Evolutionary conservation across 768 basidiomycete genomes (phyloP), one percentile per base, ranked within the genome.

Genomic region (Hypholoma fasciculare): DNA sequence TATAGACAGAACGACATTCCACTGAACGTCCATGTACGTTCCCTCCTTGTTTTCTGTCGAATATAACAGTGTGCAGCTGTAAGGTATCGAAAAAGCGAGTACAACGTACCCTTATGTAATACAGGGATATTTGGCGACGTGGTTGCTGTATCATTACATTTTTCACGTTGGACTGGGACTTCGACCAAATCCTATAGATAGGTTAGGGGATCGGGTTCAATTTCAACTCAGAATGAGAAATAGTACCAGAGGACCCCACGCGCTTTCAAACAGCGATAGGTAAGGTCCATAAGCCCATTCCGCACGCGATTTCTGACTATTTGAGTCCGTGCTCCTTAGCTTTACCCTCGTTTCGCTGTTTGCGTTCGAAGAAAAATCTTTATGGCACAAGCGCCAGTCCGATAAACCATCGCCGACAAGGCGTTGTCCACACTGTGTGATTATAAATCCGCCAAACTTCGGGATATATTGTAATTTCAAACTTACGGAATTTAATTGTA

Each of bases 221-320:
- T 27, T 23, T 11, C 38, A 40, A 14, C 11, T 34, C 14, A 14
- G 2, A 30, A 8, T 37, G 3, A 47, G 19, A 19, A 12, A 14
- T 0, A 63, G 52, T 43, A 73, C 76, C 66, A 69, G 58, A 7
- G 74, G 73, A 6, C 75, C 76, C n/a, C 63, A 53, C 9, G 66
- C 63, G 30, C 54, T 58, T 7, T 50, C 55, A 9, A 67, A 64
- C 3, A 66, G 56, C 27, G 63, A 60, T 6, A 76, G 36, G 59
- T 67, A 74, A 4, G 74, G 73, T 0, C 67, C 69, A 59, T 76
- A 75, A 0, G 67, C 67, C 67, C 66, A 72, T 36, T 70, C 67
- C 34, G 72, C 71, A 58, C 64, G 57, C 4, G 69, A 71, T 14
- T 57, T 65, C 38, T 66, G 60, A 1, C 52, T 61, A 1, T 57